Conservation (phyloP, 257 asterid genomes). For the Solanum lycopersicoides region DNA sequence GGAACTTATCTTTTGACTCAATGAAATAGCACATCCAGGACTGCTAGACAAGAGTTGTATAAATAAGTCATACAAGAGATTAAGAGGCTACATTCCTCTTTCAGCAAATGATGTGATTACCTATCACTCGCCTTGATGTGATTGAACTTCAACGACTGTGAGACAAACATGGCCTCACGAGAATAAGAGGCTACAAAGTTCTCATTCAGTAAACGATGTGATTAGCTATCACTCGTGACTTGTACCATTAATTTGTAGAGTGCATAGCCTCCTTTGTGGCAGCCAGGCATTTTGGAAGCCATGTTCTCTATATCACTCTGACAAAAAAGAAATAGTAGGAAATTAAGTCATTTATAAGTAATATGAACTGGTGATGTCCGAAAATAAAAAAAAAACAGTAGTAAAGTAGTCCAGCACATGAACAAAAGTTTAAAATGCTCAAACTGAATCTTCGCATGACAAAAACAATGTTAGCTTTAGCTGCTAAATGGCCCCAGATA, state of each 20-base stretch:
- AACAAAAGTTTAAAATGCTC: neutral
- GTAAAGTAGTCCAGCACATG: neutral
- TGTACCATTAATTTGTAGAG: conserved; percentile 64
- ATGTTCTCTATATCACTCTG: conserved; percentile 49
- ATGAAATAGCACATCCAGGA: neutral
- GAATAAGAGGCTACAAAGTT: neutral
- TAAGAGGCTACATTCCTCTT: neutral
- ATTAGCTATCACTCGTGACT: conserved; percentile 6
- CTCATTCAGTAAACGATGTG: neutral
- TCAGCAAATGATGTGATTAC: neutral
- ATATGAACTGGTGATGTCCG: neutral
- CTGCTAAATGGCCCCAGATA: neutral
- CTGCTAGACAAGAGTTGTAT: neutral
- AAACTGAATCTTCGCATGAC: neutral
- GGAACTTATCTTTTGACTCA: neutral
- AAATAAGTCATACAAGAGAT: neutral
- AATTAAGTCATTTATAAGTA: conserved; percentile 9
- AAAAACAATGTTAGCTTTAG: neutral
- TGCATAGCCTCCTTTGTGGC: conserved; percentile 87
- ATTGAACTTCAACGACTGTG: neutral
- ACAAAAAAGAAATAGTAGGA: neutral
- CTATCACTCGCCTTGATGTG: conserved; percentile 7
- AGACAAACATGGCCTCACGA: neutral
- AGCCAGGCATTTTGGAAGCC: conserved; percentile 79
- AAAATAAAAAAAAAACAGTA: neutral